phyloP scores from a whole-genome alignment of 2,329 filamentous ascomycete species.

The Drechslera avenae region DNA sequence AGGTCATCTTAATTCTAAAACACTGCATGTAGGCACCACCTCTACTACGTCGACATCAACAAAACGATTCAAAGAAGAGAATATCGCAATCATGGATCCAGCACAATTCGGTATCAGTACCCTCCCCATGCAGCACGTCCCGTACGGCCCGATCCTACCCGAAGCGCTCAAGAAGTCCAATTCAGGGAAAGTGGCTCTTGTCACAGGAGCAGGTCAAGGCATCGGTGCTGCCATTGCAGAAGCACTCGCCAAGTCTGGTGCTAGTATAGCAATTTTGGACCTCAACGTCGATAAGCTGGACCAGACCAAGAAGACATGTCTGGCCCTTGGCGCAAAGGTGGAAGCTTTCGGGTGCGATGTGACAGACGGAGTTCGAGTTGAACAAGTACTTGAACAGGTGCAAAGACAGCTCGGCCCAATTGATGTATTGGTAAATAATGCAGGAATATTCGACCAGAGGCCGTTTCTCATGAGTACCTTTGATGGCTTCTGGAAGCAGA shows the following conservation, averaged over 20 bases:
- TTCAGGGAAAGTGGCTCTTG: constrained; percentile 30
- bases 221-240: constrained; percentile 39
- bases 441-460: constrained; percentile 33
- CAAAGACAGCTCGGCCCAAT: constrained; percentile 30
- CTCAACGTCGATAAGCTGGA: constrained; percentile 23
- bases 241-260: constrained; percentile 34
- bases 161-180: constrained; percentile 25
- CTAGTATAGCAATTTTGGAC: constrained; percentile 35
- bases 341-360: constrained; percentile 32
- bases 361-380: constrained; percentile 16
- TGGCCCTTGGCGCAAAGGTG: constrained; percentile 26
- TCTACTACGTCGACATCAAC: no score
- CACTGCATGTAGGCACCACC: no score
- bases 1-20: background rate
- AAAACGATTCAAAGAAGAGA: background rate
- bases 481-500: constrained; percentile 35
- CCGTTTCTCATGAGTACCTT: constrained; percentile 37
- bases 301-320: constrained; percentile 31
- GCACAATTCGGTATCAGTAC: constrained; percentile 31
- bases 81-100: constrained; percentile 23
- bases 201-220: constrained; percentile 37
- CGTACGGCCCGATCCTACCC: constrained; percentile 24
- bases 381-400: constrained; percentile 20
- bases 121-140: constrained; percentile 22
- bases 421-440: constrained; percentile 39